These are phyloP conservation scores for Tuber melanosporum DNA, from an alignment of 495 filamentous ascomycete genomes.

Conservation along the genomic window DNA sequence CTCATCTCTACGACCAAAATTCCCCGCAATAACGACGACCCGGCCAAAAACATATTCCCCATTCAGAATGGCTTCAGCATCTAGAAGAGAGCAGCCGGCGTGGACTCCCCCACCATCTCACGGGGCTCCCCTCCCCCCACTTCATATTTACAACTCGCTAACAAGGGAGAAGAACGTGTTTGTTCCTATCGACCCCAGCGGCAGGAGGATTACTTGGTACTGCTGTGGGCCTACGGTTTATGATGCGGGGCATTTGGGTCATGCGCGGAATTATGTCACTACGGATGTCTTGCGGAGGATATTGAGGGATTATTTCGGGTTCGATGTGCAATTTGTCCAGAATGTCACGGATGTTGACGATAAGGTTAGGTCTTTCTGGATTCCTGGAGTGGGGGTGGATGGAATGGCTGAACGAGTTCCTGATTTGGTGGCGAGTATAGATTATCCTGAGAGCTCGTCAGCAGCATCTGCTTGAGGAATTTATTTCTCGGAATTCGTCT, in stretches of 20 bases:
- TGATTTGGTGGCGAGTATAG: conserved; percentile 41
- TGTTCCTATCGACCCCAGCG: conserved; percentile 59
- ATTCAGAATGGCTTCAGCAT: conserved; percentile 31
- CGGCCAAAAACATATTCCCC: background rate
- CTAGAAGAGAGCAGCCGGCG: conserved; percentile 46
- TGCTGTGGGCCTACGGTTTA: conserved; percentile 90
- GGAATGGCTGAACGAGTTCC: background rate
- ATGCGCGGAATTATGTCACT: conserved; percentile 88
- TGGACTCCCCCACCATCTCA: conserved; percentile 43
- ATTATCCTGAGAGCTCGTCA: conserved; percentile 80
- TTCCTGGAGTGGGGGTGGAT: background rate
- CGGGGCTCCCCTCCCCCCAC: conserved; percentile 43
- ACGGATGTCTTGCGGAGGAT: conserved; percentile 90
- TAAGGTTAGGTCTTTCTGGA: conserved; percentile 52
- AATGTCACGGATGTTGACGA: conserved; percentile 94
- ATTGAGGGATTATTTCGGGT: conserved; percentile 77
- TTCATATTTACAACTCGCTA: conserved; percentile 71
- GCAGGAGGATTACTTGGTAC: conserved; percentile 76
- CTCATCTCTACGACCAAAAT: background rate
- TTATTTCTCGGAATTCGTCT: conserved; percentile 23
- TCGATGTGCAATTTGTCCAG: conserved; percentile 84
- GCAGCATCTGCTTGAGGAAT: conserved; percentile 62
- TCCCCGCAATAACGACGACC: background rate
- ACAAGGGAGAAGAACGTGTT: conserved; percentile 67
- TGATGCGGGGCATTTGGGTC: conserved; percentile 82